A percentile compares a stretch with the other conserved stretches of the same genome.
These are phyloP conservation scores for Mortierella sp. DNA, from an alignment of 371 early-diverging fungal genomes.

Conservation along the genomic window DNA sequence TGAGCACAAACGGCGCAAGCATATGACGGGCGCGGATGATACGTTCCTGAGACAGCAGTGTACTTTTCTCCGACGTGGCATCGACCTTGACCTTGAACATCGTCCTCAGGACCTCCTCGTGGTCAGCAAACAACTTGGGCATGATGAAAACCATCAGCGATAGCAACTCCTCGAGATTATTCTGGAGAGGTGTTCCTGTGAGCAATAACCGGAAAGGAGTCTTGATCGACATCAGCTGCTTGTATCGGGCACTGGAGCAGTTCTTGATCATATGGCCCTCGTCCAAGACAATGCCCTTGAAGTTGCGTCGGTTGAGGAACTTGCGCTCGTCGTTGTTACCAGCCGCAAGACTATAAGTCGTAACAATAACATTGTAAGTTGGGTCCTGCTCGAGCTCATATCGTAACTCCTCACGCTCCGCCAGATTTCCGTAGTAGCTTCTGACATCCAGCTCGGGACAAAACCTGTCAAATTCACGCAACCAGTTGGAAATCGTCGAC, in stretches of 20 bases:
- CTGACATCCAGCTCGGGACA: conserved; percentile 78
- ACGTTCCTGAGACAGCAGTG: conserved; percentile 68
- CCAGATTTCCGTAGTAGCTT: conserved; percentile 81
- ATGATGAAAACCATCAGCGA: conserved; percentile 95
- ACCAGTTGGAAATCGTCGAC: conserved; percentile 93
- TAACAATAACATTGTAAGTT: conserved; percentile 61
- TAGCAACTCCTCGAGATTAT: conserved; percentile 86
- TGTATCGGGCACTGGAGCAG: conserved; percentile 85
- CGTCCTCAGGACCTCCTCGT: conserved; percentile 66
- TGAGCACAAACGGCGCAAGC: conserved; percentile 87
- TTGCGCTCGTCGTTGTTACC: conserved; percentile 80
- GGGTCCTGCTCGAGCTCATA: conserved; percentile 60
- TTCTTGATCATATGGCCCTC: conserved; percentile 97
- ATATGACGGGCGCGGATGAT: conserved; percentile 80
- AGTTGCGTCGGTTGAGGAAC: conserved; percentile 72
- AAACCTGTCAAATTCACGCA: conserved; percentile 86
- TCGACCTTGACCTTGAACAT: conserved; percentile 69
- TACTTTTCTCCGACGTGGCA: conserved; percentile 53
- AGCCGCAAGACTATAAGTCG: conserved; percentile 80
- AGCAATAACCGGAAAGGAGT: conserved; percentile 80
- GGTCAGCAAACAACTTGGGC: conserved; percentile 86
- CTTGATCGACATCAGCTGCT: conserved; percentile 80
- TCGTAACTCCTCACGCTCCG: conserved; percentile 74
- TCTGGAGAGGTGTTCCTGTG: conserved; percentile 91
- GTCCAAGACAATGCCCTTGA: conserved; percentile 87